Evolutionary conservation across 768 basidiomycete species (phyloP).

Genomic region (Leccinum subgranulosum): DNA sequence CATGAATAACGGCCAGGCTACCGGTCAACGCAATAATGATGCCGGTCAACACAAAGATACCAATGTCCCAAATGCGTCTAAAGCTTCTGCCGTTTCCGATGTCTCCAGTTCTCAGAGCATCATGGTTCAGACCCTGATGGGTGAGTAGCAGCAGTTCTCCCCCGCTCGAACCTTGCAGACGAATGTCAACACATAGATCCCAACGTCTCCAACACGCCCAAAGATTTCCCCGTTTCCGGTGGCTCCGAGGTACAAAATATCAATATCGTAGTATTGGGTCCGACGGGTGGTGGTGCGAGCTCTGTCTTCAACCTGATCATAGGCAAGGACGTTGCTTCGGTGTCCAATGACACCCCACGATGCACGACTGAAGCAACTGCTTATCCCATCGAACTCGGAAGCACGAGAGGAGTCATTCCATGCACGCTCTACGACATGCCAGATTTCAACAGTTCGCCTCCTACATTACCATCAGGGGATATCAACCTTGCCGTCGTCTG

Average conservation of each 20-base stretch:
- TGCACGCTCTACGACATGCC: constrained; percentile 25
- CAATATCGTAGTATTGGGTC: constrained; percentile 27
- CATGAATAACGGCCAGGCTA: too few species aligned
- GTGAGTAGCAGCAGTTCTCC: too few species aligned
- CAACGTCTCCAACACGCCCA: neutral
- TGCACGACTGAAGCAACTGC: constrained; percentile 18
- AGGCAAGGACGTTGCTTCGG: constrained; percentile 16
- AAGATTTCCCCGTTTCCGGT: neutral
- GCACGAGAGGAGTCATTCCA: constrained; percentile 4
- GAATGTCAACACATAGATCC: neutral
- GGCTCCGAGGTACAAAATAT: constrained; percentile 11
- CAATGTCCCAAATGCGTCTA: too few species aligned
- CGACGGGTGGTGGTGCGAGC: constrained; percentile 25
- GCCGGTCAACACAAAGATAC: too few species aligned
- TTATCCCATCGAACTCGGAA: constrained; percentile 16
- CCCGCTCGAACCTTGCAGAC: too few species aligned
- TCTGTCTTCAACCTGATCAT: constrained; percentile 31
- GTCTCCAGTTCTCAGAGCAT: too few species aligned
- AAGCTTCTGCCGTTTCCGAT: too few species aligned
- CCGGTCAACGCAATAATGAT: too few species aligned
- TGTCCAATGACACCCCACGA: constrained; percentile 16
- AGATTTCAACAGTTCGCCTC: constrained; percentile 17
- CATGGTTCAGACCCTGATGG: too few species aligned
- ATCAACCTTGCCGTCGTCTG: constrained; percentile 24
- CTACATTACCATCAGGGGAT: constrained; percentile 18